phyloP scores from a whole-genome alignment of 192 early-diverging fungal species.

The Spizellomyces sp. region DNA sequence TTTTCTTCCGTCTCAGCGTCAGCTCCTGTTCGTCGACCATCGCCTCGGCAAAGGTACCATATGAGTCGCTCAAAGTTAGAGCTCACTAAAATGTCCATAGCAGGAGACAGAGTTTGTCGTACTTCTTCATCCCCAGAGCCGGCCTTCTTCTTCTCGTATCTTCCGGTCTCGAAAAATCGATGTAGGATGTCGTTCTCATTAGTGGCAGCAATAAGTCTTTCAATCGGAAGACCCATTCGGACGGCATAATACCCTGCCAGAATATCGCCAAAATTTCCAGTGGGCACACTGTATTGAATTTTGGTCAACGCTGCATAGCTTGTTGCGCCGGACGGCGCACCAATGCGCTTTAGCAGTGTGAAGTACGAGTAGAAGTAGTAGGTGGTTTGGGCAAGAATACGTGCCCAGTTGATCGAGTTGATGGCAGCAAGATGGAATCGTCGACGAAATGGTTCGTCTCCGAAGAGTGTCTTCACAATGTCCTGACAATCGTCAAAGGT shows the following conservation, averaged over 20 bases:
- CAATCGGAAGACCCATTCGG: constrained; percentile 88
- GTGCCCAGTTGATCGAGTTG: constrained; percentile 99
- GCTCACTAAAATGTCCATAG: constrained; percentile 96
- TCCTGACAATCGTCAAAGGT: constrained; percentile 98
- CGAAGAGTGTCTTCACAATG: constrained; percentile 90
- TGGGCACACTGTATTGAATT: constrained; percentile 82
- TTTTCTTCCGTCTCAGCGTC: constrained; percentile 40
- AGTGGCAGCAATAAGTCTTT: constrained; percentile 85
- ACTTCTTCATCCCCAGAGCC: constrained; percentile 50
- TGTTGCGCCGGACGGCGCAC: neutral
- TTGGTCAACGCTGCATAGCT: constrained; percentile 10
- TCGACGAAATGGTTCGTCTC: constrained; percentile 70
- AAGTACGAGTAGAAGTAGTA: constrained; percentile 98
- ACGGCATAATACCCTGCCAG: constrained; percentile 92
- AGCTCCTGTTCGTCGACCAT: constrained; percentile 15
- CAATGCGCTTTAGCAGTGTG: constrained; percentile 13
- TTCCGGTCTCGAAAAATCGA: constrained; percentile 86
- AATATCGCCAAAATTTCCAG: constrained; percentile 94
- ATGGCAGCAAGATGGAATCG: constrained; percentile 86
- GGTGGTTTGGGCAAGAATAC: constrained; percentile 92
- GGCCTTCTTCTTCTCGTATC: constrained; percentile 72
- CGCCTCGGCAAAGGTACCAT: constrained; percentile 70
- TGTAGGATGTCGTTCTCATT: constrained; percentile 98
- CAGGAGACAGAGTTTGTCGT: constrained; percentile 81
- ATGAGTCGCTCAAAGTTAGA: constrained; percentile 98